A percentile compares a stretch with the other conserved stretches of the same genome.
Evolutionary conservation across 768 basidiomycete genomes (phyloP).

Genomic region (Psilocybe cubensis): DNA sequence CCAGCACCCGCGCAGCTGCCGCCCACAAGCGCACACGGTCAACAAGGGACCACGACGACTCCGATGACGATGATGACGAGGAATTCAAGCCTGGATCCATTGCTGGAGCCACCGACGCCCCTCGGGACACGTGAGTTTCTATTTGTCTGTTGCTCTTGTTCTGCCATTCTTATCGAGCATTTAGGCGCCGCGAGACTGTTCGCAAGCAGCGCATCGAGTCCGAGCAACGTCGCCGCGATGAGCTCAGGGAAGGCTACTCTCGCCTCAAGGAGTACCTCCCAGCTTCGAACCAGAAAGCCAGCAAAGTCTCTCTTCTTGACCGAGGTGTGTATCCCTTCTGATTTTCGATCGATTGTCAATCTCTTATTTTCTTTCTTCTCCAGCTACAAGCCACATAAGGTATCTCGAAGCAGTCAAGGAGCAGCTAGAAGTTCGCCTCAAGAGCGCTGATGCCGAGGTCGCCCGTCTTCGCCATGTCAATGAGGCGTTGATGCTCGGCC

Average conservation of each 20-base stretch:
- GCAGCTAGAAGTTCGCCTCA: conserved; percentile 75
- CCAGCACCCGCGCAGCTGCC: conserved; percentile 47
- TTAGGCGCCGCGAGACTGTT: conserved; percentile 83
- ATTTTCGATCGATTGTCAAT: conserved; percentile 1
- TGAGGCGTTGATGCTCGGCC: conserved; percentile 83
- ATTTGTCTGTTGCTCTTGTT: neutral
- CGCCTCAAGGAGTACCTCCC: conserved; percentile 91
- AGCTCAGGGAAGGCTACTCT: conserved; percentile 90
- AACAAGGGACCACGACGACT: conserved; percentile 57
- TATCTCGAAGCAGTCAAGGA: conserved; percentile 82
- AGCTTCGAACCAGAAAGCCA: conserved; percentile 88
- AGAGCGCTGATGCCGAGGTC: conserved; percentile 80
- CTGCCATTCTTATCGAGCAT: conserved; percentile 4
- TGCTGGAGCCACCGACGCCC: conserved; percentile 51
- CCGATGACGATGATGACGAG: conserved; percentile 70
- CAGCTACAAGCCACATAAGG: conserved; percentile 87
- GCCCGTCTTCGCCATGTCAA: conserved; percentile 83
- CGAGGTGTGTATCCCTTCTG: conserved; percentile 56
- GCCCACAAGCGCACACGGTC: conserved; percentile 44
- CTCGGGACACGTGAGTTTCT: conserved; percentile 43
- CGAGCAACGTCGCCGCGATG: conserved; percentile 89
- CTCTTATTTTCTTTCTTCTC: conserved; percentile 16
- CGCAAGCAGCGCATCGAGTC: conserved; percentile 93
- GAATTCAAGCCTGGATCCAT: conserved; percentile 65
- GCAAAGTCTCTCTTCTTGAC: conserved; percentile 90